Percentiles rank a stretch among this genome's conserved stretches.
phyloP scores from a whole-genome alignment of 352 stramenopile genomes.

The Phytopythium aichiense region DNA sequence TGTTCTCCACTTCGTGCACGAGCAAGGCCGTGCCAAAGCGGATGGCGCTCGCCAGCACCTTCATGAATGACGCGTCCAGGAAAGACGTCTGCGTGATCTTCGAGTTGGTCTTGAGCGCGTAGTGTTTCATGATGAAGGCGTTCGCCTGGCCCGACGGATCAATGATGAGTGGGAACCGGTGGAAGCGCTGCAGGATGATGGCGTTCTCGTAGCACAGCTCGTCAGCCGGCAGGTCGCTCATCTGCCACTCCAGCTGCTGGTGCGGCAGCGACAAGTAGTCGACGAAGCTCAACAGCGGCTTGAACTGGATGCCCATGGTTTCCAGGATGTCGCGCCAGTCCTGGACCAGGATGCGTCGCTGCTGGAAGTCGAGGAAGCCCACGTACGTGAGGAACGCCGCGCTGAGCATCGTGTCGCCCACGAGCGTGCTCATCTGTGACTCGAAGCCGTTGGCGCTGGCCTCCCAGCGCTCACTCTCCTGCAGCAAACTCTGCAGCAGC shows the following conservation, averaged over 20 bases:
- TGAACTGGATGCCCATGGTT: constrained; percentile 88
- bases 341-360: constrained; percentile 91
- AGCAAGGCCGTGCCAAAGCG: constrained; percentile 98
- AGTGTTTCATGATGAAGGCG: constrained; percentile 98
- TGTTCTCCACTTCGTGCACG: constrained; percentile 99
- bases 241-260: constrained; percentile 94
- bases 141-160: constrained; percentile 98
- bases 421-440: constrained; percentile 94
- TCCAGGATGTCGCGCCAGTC: constrained; percentile 95
- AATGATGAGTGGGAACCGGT: constrained; percentile 98
- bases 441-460: constrained; percentile 96
- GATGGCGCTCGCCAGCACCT: constrained; percentile 99
- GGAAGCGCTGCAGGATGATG: constrained; percentile 97
- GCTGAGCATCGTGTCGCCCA: constrained; percentile 95
- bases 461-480: constrained; percentile 98
- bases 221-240: constrained; percentile 95
- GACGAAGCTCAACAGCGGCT: constrained; percentile 87
- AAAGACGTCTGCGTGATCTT: constrained; percentile 99
- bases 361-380: constrained; percentile 98
- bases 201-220: constrained; percentile 99
- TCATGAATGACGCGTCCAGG: constrained; percentile 99
- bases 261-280: constrained; percentile 96
- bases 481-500: constrained; percentile 96
- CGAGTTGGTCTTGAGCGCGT: constrained; percentile 84
- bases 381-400: constrained; percentile 98